phyloP scores from a whole-genome alignment of 495 filamentous ascomycete species.

The Penicilliopsis zonata region DNA sequence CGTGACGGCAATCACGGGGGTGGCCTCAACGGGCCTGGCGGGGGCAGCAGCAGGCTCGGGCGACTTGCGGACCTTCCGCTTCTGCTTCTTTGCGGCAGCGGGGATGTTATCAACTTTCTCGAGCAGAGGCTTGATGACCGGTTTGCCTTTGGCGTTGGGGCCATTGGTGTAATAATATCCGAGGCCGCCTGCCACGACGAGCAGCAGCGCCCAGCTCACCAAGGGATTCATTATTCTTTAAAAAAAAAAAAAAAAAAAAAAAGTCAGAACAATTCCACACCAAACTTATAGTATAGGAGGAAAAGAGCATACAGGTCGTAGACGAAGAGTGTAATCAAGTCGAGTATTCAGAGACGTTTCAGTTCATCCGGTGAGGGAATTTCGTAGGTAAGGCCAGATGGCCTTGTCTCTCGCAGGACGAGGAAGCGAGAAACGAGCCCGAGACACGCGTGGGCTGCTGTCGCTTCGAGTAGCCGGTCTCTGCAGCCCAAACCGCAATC shows the following conservation, averaged over 20 bases:
- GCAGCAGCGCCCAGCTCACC: slow-evolving; percentile 45
- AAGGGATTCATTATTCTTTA: slow-evolving; percentile 33
- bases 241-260: not conserved
- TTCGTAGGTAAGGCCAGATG: slow-evolving; percentile 1
- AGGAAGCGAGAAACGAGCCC: no score
- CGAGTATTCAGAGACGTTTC: no score
- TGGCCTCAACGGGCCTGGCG: slow-evolving; percentile 18
- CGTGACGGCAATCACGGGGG: slow-evolving; percentile 16
- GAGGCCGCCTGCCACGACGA: slow-evolving; percentile 35
- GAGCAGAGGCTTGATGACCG: slow-evolving; percentile 14
- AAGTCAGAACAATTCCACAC: not conserved
- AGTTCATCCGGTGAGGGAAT: no score
- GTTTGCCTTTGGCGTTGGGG: slow-evolving; percentile 21
- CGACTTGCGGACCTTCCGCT: slow-evolving; percentile 25
- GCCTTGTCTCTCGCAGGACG: not conserved
- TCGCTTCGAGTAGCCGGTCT: not conserved
- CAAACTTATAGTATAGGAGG: not conserved
- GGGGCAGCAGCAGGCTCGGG: slow-evolving; percentile 17
- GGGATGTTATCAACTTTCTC: slow-evolving; percentile 26
- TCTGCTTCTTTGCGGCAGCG: slow-evolving; percentile 28
- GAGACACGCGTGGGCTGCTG: not conserved
- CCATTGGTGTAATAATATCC: slow-evolving; percentile 37
- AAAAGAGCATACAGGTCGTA: no score
- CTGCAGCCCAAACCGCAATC: not conserved
- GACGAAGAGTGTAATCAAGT: not conserved